Evolutionary conservation across 2,329 filamentous ascomycete genomes (phyloP), one percentile per base, ranked within the genome.

Genomic region (Chaetomiaceae sp.): DNA sequence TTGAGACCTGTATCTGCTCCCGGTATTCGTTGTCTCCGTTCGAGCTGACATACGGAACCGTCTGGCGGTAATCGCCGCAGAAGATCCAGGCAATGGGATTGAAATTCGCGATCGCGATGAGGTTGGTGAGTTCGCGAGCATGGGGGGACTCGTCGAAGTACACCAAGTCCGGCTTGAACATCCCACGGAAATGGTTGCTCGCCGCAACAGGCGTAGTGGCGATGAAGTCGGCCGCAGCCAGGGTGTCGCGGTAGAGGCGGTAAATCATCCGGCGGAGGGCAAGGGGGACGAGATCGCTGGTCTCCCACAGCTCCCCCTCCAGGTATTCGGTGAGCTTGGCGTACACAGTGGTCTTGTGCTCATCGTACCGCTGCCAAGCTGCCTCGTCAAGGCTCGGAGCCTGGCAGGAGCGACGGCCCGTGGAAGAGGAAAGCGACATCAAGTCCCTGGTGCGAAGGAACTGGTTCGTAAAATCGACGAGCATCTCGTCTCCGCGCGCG

Each of bases 21-120:
- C 42, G 34, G 40, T 49, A 56, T 8, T 43, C 34, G 36, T 56
- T 56, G 1, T 29, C 23, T 4, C 23, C 39, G 15, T 22, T 36
- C 2, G 55, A 57, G 17, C 52, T 52, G 15, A 56, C 54, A 19
- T 36, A 56, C 3, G 54, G 49, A 3, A 56, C 23, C 2, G 54
- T 56, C 37, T 53, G 54, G 4, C 54, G 49, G 11, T 53, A 25
- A 22, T 56, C 54, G 22, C 54, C 54, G 6, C 49, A 53, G 15
- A 56, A 56, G n/a, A 56, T 29, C 45, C 50, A 56, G 7, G 45
- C 54, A 6, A 56, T 56, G 2, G 54, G 54, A 6, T 56, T 46
- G 12, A 53, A 56, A 22, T 53, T 56, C 11, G 54, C 49, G 14
- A 56, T 53, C 3, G 46, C 54, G n/a, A 56, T 50, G 11, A 53